phyloP scores from a whole-genome alignment of 2,329 filamentous ascomycete species.

The Sporothrix humicola region DNA sequence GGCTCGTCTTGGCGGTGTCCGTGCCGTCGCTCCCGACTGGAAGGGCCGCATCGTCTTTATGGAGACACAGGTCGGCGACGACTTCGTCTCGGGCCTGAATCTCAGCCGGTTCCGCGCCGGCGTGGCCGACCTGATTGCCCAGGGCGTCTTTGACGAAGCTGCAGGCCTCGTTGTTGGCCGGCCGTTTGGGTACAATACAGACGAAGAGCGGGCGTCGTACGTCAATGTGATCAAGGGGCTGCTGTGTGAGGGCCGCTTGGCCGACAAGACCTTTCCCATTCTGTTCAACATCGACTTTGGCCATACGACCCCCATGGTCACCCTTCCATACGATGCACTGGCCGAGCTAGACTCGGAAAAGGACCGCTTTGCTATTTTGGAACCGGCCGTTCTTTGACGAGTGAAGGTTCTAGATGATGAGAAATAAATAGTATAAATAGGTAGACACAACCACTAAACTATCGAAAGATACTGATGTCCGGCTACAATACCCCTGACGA shows the following conservation, averaged over 20 bases:
- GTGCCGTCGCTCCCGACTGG: neutral
- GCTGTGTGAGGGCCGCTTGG: slow-evolving; percentile 5
- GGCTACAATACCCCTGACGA: too few relatives aligned
- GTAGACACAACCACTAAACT: too few relatives aligned
- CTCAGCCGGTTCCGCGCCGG: neutral
- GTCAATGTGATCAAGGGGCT: neutral
- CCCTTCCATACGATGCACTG: neutral
- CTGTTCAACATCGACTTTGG: slow-evolving; percentile 21
- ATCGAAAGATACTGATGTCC: too few relatives aligned
- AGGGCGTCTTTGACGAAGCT: slow-evolving; percentile 2
- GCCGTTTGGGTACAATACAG: slow-evolving; percentile 13
- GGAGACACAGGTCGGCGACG: neutral
- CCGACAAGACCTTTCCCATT: slow-evolving; percentile 11
- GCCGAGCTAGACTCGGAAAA: slow-evolving; percentile 5
- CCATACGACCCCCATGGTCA: slow-evolving; percentile 19
- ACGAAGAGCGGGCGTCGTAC: neutral
- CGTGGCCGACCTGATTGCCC: neutral
- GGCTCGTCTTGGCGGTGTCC: neutral
- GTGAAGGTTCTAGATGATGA: too few relatives aligned
- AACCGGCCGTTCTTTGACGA: neutral
- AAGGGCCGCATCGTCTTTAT: slow-evolving; percentile 17
- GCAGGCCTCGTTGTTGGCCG: neutral
- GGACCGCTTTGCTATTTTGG: slow-evolving; percentile 16
- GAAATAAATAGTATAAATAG: too few relatives aligned
- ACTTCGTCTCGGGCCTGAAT: neutral